phyloP scores from a whole-genome alignment of 108 stramenopile species.

The Skeletonema potamos region DNA sequence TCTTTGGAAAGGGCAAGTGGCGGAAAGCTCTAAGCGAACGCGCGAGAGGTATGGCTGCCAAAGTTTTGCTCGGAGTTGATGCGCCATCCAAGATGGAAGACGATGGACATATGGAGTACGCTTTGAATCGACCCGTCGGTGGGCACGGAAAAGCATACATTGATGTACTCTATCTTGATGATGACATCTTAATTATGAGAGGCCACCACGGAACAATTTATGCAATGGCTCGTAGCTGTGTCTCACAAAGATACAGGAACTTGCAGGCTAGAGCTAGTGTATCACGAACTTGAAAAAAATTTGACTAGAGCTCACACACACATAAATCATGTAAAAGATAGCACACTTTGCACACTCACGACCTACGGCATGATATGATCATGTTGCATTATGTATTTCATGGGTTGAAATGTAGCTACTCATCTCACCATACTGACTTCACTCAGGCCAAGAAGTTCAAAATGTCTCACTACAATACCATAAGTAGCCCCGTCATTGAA shows the following conservation, averaged over 20 bases:
- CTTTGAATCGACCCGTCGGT: conserved; percentile 64
- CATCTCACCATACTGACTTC: no score
- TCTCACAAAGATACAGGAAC: background rate
- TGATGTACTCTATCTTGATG: conserved; percentile 77
- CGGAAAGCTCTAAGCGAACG: conserved; percentile 25
- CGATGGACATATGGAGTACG: conserved; percentile 56
- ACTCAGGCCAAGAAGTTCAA: no score
- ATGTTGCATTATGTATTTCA: no score
- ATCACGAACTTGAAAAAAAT: background rate
- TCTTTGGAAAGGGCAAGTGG: conserved; percentile 59
- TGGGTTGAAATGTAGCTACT: no score
- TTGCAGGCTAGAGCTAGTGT: background rate
- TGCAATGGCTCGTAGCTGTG: conserved; percentile 8
- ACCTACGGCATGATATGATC: background rate
- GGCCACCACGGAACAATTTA: conserved; percentile 70
- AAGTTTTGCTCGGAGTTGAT: conserved; percentile 66
- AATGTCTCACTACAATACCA: no score
- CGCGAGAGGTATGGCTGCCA: conserved; percentile 62
- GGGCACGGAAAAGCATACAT: conserved; percentile 73
- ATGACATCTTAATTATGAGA: conserved; percentile 62
- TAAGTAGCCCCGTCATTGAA: no score
- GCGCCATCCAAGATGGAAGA: conserved; percentile 16
- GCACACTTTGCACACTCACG: background rate
- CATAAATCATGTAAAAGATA: background rate
- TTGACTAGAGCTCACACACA: background rate